phyloP scores from a whole-genome alignment of 306 rosid genomes.

The Cucumis sativus region Cucumber_9930_V3 NC_026659.2:31063501-31064000 shows the following conservation, averaged over 20 bases:
- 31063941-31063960: too few relatives aligned
- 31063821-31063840: conserved; percentile 49
- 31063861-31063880: conserved; percentile 74
- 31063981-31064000: too few relatives aligned
- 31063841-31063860: conserved; percentile 53
- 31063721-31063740: neutral
- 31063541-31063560: too few relatives aligned
- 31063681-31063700: neutral
- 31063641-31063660: neutral
- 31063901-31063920: conserved; percentile 28
- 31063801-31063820: conserved; percentile 1
- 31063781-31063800: neutral
- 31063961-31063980: too few relatives aligned
- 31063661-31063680: neutral
- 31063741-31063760: neutral
- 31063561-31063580: neutral
- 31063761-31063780: neutral
- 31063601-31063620: too few relatives aligned
- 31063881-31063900: conserved; percentile 66
- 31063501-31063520: too few relatives aligned
- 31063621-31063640: too few relatives aligned
- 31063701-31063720: neutral
- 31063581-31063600: too few relatives aligned
- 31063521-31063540: too few relatives aligned
- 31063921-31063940: too few relatives aligned